Evolutionary conservation across 2,329 filamentous ascomycete genomes (phyloP), one percentile per base, ranked within the genome.

Genomic region (Botrytis hyacinthi): DNA sequence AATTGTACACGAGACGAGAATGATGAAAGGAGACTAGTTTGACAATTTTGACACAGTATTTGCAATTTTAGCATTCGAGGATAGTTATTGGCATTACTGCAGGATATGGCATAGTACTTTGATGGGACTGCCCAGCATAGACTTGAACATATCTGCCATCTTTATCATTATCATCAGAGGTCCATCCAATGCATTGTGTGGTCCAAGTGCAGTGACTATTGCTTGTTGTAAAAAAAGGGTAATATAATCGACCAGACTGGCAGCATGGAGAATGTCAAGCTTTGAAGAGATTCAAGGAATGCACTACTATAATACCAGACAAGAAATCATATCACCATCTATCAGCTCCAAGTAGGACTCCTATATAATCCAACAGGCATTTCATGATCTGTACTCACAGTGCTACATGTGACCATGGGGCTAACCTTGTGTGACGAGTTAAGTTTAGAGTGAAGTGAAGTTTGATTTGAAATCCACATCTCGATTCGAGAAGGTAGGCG

Each of bases 1-100:
- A 57, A 22, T 32, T 57, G 35, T 18, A 57, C 35, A 57, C 29
- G 35, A 42, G 35, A 42, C 22, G 48, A 68, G 29, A 35, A 48
- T 0, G 4, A 66, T 66, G 26, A 29, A 57, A 18, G n/a, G 32
- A 12, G 48, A 57, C 32, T 18, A 12, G 48, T 42, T n/a, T 20
- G 26, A 32, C 66, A 42, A n/a, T 69, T 68, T 32, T 57, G 66
- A 69, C 37, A 57, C 66, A 69, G 66, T 69, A 26, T 42, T 9
- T 69, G 66, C 35, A 69, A 69, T 69, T 8, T 42, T 57, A 69
- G 66, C 37, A 69, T 42, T 44, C 26, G 48, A 68, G 48, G 48
- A 69, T 44, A 48, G 48, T 44, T 57, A 32, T 69, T 42, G 35
- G 26, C 22, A 42, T 69, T 69, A 44, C 29, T 57, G 37, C 66